phyloP scores from a whole-genome alignment of 2,329 filamentous ascomycete species.

The Aspergillus tamarii region DNA sequence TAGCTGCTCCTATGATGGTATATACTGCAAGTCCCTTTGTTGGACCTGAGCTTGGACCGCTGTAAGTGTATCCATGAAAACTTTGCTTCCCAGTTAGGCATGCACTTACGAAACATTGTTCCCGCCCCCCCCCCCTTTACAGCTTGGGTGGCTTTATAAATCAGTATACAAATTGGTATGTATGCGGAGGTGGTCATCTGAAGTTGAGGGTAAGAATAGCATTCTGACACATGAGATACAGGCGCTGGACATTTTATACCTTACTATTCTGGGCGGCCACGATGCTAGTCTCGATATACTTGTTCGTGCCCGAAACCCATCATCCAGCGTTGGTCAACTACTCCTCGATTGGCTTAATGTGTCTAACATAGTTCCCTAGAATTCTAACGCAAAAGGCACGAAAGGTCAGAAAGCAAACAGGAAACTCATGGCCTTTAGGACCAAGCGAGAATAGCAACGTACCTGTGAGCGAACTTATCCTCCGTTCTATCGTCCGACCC shows the following conservation, averaged over 20 bases:
- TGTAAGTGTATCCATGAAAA: conserved; percentile 34
- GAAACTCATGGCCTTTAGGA: conserved; percentile 74
- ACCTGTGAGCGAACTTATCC: conserved; percentile 66
- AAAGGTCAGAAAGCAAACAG: conserved; percentile 70
- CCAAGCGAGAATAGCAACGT: conserved; percentile 72
- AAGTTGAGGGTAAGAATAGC: conserved; percentile 1
- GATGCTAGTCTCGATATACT: conserved; percentile 64
- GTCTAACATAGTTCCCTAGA: conserved; percentile 18
- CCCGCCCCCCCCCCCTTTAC: not conserved
- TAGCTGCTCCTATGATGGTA: conserved; percentile 54
- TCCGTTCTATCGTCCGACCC: conserved; percentile 64
- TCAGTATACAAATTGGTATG: conserved; percentile 66
- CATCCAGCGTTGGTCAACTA: conserved; percentile 53
- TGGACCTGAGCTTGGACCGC: conserved; percentile 59
- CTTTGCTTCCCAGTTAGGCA: not conserved
- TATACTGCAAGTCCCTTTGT: conserved; percentile 68
- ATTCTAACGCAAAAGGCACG: conserved; percentile 73
- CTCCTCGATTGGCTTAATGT: conserved; percentile 47
- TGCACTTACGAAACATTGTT: not conserved
- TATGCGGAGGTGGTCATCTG: not conserved
- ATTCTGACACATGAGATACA: conserved; percentile 15
- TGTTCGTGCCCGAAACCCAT: conserved; percentile 87
- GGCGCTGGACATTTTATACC: conserved; percentile 82
- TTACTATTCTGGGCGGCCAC: conserved; percentile 78
- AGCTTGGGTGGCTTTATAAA: conserved; percentile 78